phyloP scores from a whole-genome alignment of 169 alveolate species.

The Eimeria praecox region DNA sequence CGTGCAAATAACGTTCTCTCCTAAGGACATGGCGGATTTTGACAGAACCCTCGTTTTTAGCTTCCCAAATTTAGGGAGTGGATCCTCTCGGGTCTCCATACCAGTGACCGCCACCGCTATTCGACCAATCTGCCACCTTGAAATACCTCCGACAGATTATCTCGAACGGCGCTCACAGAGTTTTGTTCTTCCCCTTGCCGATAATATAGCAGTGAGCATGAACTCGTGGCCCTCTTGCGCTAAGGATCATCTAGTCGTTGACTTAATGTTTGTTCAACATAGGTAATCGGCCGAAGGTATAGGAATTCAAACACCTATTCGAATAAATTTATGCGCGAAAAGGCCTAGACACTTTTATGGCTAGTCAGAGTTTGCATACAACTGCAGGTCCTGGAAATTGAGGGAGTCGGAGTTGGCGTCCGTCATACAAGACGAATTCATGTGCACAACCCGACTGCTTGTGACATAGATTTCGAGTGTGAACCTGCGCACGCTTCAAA shows the following conservation, averaged over 20 bases:
- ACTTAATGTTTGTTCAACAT: background rate
- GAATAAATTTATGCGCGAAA: background rate
- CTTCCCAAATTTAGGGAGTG: constrained; percentile 79
- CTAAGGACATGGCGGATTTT: constrained; percentile 83
- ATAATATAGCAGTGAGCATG: constrained; percentile 45
- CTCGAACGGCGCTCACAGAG: constrained; percentile 75
- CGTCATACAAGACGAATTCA: constrained; percentile 94
- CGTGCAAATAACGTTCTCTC: constrained; percentile 81
- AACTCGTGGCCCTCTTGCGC: background rate
- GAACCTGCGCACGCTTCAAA: constrained; percentile 82
- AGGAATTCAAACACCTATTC: background rate
- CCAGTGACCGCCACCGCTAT: constrained; percentile 82
- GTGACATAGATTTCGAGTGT: constrained; percentile 96
- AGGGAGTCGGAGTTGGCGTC: constrained; percentile 94
- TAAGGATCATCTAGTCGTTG: background rate
- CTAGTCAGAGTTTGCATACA: constrained; percentile 30
- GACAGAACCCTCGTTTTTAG: constrained; percentile 68
- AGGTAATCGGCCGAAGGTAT: background rate
- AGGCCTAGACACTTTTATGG: no score
- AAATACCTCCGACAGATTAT: constrained; percentile 87
- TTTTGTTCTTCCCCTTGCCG: constrained; percentile 2
- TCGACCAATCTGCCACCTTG: constrained; percentile 96
- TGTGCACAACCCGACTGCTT: constrained; percentile 96
- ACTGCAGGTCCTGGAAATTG: constrained; percentile 92
- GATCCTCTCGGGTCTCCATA: constrained; percentile 20